Base-by-base conservation (phyloP, 163 green algal genomes). In the Chloromonas sp. region DNA sequence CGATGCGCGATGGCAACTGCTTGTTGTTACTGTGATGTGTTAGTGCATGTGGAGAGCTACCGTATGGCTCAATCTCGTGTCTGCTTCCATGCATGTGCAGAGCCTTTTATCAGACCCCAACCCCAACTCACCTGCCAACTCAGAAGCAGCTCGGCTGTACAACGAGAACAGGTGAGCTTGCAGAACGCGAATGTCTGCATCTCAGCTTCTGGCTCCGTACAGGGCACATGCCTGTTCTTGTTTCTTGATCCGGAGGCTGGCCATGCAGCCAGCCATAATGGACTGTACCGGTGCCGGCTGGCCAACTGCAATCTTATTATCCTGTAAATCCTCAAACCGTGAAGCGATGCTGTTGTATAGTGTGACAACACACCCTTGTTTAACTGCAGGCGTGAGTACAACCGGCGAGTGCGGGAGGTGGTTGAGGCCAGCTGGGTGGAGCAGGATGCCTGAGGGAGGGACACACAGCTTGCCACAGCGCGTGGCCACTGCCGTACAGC, bases 21-120 rank as follows among this genome's bases (percentile, higher is more conserved):
- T 36, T 36, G 36, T 36, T 36, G 36, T 36, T 36, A 36, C 36
- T 36, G 36, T 36, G 36, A 36, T 36, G 36, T 36, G 36, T 36
- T 36, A 36, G 36, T 36, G 36, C 36, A 36, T 36, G 36, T 36
- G 36, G 36, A 36, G 36, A 36, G 36, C 36, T 36, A 36, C 36
- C 36, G 36, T 36, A 36, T 36, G 36, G 36, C 36, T 36, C 36
- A 36, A 36, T 36, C 36, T 36, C 36, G 36, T 36, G 36, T 36
- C 36, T 36, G 36, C 36, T 36, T 36, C 36, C 36, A 36, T 36
- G 36, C 36, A 36, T 36, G 3, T 88, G 87, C 94, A 98, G 93
- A 97, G 94, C 14, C 88, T 98, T 1, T 88, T 98, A 71, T 96
- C 89, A 14, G 95, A 98, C 82, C 95, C 95, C 1, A 98, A 98